Evolutionary conservation across 2,329 filamentous ascomycete species (phyloP), one percentile per base, ranked within the genome.

Genomic region (Microthyrium microscopicum): DNA sequence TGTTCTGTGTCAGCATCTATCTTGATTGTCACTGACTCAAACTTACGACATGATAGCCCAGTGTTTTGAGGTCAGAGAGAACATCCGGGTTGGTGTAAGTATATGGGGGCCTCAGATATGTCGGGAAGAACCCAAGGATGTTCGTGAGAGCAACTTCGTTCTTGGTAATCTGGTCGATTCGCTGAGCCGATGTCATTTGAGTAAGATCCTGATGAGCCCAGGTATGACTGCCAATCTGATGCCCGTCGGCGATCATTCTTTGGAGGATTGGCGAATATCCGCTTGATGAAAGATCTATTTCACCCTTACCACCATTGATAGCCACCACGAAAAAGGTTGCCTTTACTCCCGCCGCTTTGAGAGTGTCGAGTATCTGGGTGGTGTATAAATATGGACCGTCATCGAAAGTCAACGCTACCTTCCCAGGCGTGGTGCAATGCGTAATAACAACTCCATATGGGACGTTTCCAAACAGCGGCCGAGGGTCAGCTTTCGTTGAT

Each of bases 281-380:
- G n/a, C n/a, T n/a, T n/a, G n/a, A n/a, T n/a, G n/a, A n/a, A n/a
- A n/a, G n/a, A 39, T 71, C 68, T 42, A 72, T 70, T 42, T 58
- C 48, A 21, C 66, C 66, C 49, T 70, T 70, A 42, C 59, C 60
- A 25, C 64, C 55, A 50, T 68, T 69, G 49, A 61, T 68, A 4
- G 66, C 66, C 62, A 69, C 39, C n/a, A 77, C 59, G 52, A 68
- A 69, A 48, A 67, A 69, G 3, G 64, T 70, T 5, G 57, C 66
- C 45, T 66, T 67, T 26, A 58, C 64, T 5, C 55, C 58, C 5
- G 56, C 58, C 4, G 46, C 45, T 42, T 66, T 56, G 13, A 70
- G 53, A 12, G 58, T 62, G 42, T 69, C 62, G n/a, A 70, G 51
- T 2, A 70, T 49, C 29, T 54, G 49, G 3, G 47, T 54, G 0